Conservation (phyloP, 2,329 filamentous ascomycete species). For the Hymenoscyphus fraxineus region DNA sequence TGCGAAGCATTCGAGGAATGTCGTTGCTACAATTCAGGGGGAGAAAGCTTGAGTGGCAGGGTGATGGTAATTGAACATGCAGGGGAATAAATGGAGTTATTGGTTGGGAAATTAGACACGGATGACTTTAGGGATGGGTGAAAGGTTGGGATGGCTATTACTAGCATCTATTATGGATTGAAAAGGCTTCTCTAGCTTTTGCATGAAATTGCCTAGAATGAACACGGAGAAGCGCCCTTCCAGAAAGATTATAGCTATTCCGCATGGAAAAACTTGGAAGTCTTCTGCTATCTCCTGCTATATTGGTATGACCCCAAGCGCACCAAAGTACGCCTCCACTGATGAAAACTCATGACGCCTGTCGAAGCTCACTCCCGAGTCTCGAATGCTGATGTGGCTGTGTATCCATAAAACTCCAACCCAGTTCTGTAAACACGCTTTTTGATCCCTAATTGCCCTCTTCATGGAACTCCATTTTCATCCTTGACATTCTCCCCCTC, state of each 20-base stretch:
- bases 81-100: neutral
- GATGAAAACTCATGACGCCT: neutral
- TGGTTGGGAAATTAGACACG: neutral
- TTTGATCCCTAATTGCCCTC: neutral
- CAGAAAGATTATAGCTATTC: neutral
- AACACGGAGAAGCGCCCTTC: neutral
- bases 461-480: constrained; percentile 39
- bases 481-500: constrained; percentile 16
- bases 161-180: constrained; percentile 1
- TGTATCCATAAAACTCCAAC: constrained; percentile 9
- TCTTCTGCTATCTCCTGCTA: neutral
- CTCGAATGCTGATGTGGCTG: neutral
- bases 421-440: constrained; percentile 12
- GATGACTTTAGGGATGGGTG: no score
- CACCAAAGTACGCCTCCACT: neutral
- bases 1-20: constrained; percentile 69
- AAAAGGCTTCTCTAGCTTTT: neutral
- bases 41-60: constrained; percentile 39
- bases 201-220: neutral
- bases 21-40: constrained; percentile 93
- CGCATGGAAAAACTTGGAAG: neutral
- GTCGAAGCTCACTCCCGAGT: neutral
- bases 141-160: neutral
- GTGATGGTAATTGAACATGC: neutral
- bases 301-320: neutral